Conservation (phyloP, 139 green algal species). For the Asterochloris erici region DNA sequence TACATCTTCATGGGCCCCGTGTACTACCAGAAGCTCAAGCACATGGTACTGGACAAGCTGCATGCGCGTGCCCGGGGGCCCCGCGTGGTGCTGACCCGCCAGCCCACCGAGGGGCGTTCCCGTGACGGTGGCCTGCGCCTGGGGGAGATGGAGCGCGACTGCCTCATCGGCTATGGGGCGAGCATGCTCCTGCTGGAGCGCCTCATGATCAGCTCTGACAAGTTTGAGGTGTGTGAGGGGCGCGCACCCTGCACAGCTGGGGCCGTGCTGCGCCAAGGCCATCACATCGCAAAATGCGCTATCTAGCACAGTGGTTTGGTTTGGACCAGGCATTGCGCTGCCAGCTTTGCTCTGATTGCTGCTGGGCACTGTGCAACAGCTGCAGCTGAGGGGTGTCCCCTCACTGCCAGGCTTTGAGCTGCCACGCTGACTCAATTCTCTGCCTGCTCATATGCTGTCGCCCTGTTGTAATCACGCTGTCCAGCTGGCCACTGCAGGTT, state of each 20-base stretch:
- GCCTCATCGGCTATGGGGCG: constrained; percentile 89
- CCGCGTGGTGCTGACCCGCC: constrained; percentile 90
- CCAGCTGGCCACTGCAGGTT: constrained; percentile 27
- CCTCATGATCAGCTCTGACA: constrained; percentile 95
- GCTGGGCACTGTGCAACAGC: too few relatives aligned
- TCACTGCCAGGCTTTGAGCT: too few relatives aligned
- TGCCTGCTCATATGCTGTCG: too few relatives aligned
- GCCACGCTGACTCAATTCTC: too few relatives aligned
- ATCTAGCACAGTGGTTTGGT: too few relatives aligned
- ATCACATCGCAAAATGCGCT: too few relatives aligned
- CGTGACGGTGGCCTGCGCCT: constrained; percentile 90
- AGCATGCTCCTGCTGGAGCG: constrained; percentile 95
- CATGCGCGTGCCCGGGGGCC: constrained; percentile 85
- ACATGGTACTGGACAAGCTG: constrained; percentile 99
- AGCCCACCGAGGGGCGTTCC: constrained; percentile 94
- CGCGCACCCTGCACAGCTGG: background rate
- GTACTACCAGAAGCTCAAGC: constrained; percentile 99
- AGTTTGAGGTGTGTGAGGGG: constrained; percentile 73
- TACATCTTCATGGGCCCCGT: constrained; percentile 99
- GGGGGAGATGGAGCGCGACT: constrained; percentile 99
- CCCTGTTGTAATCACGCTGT: too few relatives aligned
- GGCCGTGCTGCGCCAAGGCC: too few relatives aligned
- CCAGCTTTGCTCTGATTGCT: too few relatives aligned
- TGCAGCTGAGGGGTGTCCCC: too few relatives aligned
- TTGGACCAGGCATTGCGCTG: too few relatives aligned